Conservation (phyloP, 768 basidiomycete species). For the Lepiota brunneoincarnata region DNA sequence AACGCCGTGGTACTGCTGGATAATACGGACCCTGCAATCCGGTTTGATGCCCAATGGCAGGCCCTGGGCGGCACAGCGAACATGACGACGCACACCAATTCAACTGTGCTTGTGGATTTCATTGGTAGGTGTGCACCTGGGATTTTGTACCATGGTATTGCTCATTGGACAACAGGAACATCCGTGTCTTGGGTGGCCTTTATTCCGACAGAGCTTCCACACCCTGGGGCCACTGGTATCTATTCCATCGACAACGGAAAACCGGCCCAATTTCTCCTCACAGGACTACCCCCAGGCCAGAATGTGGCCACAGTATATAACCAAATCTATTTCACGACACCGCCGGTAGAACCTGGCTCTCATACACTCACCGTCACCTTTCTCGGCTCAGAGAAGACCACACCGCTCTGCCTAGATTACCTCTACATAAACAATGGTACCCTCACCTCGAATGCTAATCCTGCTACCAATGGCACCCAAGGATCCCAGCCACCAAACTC, state of each 20-base stretch:
- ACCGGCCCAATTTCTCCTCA: constrained; percentile 18
- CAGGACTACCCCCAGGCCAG: constrained; percentile 14
- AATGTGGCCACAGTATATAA: constrained; percentile 16
- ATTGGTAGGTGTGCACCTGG: constrained; percentile 16
- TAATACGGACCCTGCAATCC: constrained; percentile 18
- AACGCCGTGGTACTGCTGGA: constrained; percentile 18
- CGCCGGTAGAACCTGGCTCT: constrained; percentile 14
- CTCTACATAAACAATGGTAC: constrained; percentile 21
- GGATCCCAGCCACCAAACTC: neutral
- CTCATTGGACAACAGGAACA: constrained; percentile 9
- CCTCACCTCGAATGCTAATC: neutral
- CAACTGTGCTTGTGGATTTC: constrained; percentile 20
- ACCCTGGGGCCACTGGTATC: constrained; percentile 9
- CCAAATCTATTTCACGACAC: constrained; percentile 25
- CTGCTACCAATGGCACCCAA: neutral
- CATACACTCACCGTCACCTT: constrained; percentile 23
- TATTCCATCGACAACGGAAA: constrained; percentile 20
- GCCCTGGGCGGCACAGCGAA: constrained; percentile 17
- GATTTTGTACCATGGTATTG: constrained; percentile 12
- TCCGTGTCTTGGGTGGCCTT: constrained; percentile 12
- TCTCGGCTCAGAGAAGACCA: constrained; percentile 17
- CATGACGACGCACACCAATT: constrained; percentile 14
- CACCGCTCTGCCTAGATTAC: constrained; percentile 25
- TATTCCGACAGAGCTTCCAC: constrained; percentile 10
- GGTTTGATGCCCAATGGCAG: constrained; percentile 21